Base-by-base conservation (phyloP, 1,139 yeast genomes). In the Spencermartinsiella ligniputridi region DNA sequence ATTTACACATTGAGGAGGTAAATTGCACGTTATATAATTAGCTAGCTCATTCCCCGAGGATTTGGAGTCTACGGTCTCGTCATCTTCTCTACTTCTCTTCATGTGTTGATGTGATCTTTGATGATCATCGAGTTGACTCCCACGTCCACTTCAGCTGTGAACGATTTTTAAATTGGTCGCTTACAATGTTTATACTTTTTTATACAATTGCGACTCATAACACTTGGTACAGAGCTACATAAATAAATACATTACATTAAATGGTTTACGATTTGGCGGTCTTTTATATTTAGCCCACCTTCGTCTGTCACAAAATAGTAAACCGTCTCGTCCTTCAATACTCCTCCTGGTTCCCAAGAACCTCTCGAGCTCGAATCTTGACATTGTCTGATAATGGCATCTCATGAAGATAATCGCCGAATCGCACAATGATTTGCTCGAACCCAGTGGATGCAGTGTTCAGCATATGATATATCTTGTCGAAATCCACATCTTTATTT, bases 371-470 rank as follows among this genome's bases (percentile, higher is more conserved):
- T 4, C 32, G 12, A n/a, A 9, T 38, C 13, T 40, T 33, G 11
- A 53, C 60, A 15, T 46, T 38, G n/a, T 51, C 51, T 3, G 54
- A 36, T 15, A 60, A 45, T 4, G 41, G 40, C 49, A 58, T 42
- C 30, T 51, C 52, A 19, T 50, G 51, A 22, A 63, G 48, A 47
- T 61, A 60, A 16, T 55, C 56, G 30, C 44, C 49, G 44, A 64
- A 66, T 12, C 47, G 48, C 15, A 41, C 49, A 5, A 55, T 53
- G 16, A 67, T 56, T 30, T 46, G 49, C 15, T 52, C 53, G 34
- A 66, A 66, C 1, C 64, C 60, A 3, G 47, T 41, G 2, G 49
- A 52, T 1, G 58, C 55, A 13, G 51, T 49, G 12, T 47, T 53
- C 15, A 48, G 49, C 17, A 60, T 46, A 1, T 48, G 44, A 4